A percentile compares a stretch with the other conserved stretches of the same genome.
phyloP scores from a whole-genome alignment of 352 stramenopile species.

The Phytopythium montanum region DNA sequence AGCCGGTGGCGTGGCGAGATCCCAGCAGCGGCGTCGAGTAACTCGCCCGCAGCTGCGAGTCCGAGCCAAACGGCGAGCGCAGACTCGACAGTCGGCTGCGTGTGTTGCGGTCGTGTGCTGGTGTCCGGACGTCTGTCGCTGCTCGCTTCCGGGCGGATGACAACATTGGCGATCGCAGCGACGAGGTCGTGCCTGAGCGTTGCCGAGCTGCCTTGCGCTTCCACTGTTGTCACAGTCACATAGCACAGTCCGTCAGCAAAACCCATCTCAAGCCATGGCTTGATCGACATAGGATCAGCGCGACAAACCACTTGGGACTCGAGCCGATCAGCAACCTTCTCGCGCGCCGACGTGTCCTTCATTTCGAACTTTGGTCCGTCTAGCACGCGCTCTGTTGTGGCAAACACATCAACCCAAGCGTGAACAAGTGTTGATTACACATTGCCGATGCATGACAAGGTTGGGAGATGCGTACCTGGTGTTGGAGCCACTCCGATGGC shows the following conservation, averaged over 20 bases:
- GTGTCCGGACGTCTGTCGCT: slow-evolving; percentile 14
- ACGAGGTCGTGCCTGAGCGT: background rate
- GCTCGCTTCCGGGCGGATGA: slow-evolving; percentile 27
- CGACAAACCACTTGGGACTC: slow-evolving; percentile 54
- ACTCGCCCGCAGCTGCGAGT: slow-evolving; percentile 67
- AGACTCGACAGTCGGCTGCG: slow-evolving; percentile 51
- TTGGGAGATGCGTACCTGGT: slow-evolving; percentile 25
- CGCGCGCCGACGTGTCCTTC: slow-evolving; percentile 50
- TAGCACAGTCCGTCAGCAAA: background rate
- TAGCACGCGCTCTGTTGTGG: slow-evolving; percentile 25
- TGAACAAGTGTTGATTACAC: background rate
- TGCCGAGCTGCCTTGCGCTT: slow-evolving; percentile 6
- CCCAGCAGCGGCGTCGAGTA: slow-evolving; percentile 64
- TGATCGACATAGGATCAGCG: background rate
- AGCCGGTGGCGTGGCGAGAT: slow-evolving; percentile 22
- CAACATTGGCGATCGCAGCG: slow-evolving; percentile 5
- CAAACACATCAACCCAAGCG: background rate
- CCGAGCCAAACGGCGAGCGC: slow-evolving; percentile 52
- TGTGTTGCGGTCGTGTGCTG: slow-evolving; percentile 25
- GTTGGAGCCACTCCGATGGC: slow-evolving; percentile 35
- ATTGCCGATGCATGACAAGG: too few species aligned
- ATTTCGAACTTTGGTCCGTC: slow-evolving; percentile 61
- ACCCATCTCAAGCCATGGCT: background rate
- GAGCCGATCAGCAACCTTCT: slow-evolving; percentile 60
- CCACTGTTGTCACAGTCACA: background rate